Percentiles rank a stretch among this genome's conserved stretches.
Evolutionary conservation across 169 alveolate genomes (phyloP).

Genomic region (Cryptosporidium tyzzeri): DNA sequence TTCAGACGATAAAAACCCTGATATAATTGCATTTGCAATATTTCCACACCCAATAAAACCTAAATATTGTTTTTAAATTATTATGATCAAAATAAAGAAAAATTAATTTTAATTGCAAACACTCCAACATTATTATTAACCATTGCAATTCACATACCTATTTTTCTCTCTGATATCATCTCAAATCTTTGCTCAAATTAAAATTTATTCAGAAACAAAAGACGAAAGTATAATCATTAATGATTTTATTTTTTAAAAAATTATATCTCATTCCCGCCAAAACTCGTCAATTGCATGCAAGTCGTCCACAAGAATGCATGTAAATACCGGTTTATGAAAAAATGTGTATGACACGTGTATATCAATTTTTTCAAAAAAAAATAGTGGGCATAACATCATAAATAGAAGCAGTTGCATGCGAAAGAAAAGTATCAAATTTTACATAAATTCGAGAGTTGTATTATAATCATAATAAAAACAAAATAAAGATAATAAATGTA

Average conservation of each 20-base stretch:
- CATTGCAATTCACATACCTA: not conserved
- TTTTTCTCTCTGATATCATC: conserved; percentile 5
- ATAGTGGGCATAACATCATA: conserved; percentile 1
- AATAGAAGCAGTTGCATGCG: conserved; percentile 12
- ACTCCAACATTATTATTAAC: not conserved
- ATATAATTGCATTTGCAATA: conserved; percentile 65
- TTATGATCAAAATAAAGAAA: not conserved
- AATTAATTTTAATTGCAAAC: not conserved
- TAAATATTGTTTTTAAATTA: not conserved
- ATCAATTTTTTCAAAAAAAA: not conserved
- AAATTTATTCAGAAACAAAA: not conserved
- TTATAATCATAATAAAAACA: conserved; percentile 12
- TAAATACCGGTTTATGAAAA: conserved; percentile 29
- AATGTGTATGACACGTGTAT: conserved; percentile 24
- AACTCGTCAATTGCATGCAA: conserved; percentile 2
- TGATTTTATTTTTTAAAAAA: not conserved
- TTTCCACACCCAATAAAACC: conserved; percentile 74
- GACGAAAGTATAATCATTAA: not conserved
- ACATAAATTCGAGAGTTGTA: conserved; percentile 51
- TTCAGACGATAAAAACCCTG: conserved; percentile 28
- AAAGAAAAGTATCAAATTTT: conserved; percentile 17
- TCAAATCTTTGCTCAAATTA: not conserved
- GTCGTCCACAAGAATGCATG: conserved; percentile 57
- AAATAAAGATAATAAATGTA: not conserved
- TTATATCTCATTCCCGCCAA: conserved; percentile 5